Evolutionary conservation across 2,329 filamentous ascomycete species (phyloP).

Genomic region (Corinectria fuckeliana): DNA sequence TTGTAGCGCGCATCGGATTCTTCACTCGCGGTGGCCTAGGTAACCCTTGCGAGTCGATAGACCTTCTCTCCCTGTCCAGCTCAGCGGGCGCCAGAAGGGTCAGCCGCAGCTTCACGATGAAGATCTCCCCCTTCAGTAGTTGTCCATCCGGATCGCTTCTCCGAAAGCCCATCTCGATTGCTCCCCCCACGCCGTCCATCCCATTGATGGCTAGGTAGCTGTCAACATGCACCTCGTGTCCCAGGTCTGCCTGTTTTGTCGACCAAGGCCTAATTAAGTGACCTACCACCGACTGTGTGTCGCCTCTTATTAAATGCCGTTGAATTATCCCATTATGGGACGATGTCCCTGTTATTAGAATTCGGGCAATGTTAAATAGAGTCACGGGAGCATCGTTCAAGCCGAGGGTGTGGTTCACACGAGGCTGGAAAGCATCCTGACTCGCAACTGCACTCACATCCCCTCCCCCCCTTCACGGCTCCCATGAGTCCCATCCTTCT

Average conservation of each 20-base stretch:
- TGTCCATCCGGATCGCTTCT: neutral
- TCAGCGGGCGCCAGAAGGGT: neutral
- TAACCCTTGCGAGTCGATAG: too few relatives aligned
- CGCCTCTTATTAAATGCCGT: too few relatives aligned
- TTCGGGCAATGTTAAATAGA: too few relatives aligned
- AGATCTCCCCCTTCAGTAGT: neutral
- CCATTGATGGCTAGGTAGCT: neutral
- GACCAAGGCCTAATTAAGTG: too few relatives aligned
- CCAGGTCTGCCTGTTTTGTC: too few relatives aligned
- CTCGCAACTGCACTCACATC: neutral
- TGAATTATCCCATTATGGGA: too few relatives aligned
- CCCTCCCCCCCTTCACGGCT: too few relatives aligned
- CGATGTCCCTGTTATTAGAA: too few relatives aligned
- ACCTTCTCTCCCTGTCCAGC: neutral
- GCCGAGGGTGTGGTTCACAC: neutral
- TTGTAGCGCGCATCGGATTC: too few relatives aligned
- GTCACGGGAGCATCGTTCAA: neutral
- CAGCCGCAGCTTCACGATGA: neutral
- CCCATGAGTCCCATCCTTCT: neutral
- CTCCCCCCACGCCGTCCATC: neutral
- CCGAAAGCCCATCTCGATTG: neutral
- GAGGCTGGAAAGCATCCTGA: neutral
- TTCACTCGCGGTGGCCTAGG: too few relatives aligned
- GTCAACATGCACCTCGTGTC: neutral
- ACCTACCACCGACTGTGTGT: too few relatives aligned